Evolutionary conservation across 176 grass and related monocot species (phyloP), one percentile per base, ranked within the genome.

Genomic region (Zizania latifolia): DNA sequence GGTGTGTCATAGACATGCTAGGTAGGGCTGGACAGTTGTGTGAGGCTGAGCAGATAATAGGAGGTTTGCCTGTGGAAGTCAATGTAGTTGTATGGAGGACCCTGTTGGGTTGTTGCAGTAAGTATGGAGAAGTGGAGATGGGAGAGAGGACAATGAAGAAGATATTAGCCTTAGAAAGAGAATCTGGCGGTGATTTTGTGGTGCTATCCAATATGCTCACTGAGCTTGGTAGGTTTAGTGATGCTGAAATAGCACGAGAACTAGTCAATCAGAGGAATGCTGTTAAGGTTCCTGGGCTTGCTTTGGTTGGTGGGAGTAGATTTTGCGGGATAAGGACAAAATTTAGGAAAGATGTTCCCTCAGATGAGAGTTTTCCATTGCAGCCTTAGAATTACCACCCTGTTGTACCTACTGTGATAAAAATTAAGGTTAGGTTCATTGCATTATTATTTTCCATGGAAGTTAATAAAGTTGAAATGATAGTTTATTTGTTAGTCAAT

Each of bases 1-100:
- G 91, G 19, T 93, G 90, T 68, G 57, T 93, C 46, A 87, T 93
- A 35, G 91, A 93, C 69, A 74, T 90, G 73, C 54, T 93, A 76
- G 91, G 91, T 26, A 87, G 91, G 58, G 87, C 87, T 57, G 91
- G 91, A 39, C 66, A 81, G 31, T 76, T 93, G 58, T 39, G 2
- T 62, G 91, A 87, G 23, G 84, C 87, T 10, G 87, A 87, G 68
- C 77, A 90, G 45, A 76, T 93, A 80, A 90, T 89, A 54, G 41
- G 21, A 24, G 74, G 65, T 40, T 71, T 93, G 81, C 91, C 87
- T 11, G 31, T 90, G 51, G 74, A 72, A 58, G 84, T 87, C 33
- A 93, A 90, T 79, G 82, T 6, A 29, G 29, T 87, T 22, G 84
- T 90, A 9, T 93, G 91, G 87, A 89, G 87, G 84, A 82, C 70